Conservation (phyloP, 768 basidiomycete species). For the Tubosaeta brunneosetosa region DNA sequence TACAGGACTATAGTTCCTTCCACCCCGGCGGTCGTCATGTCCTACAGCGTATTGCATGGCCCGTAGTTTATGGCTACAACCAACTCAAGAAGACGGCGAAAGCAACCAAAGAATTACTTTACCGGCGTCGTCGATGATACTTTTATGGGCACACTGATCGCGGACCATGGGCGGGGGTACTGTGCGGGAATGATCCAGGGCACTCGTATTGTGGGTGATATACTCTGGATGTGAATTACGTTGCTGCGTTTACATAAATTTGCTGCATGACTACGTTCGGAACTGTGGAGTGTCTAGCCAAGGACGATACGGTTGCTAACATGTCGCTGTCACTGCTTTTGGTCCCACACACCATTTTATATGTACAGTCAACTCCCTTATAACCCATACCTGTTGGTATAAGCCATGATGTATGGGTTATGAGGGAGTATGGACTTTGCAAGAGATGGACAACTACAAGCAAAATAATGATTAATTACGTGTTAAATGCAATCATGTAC, state of each 20-base stretch:
- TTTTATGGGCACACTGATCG: neutral
- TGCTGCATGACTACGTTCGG: neutral
- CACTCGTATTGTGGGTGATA: neutral
- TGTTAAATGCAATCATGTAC: too few relatives aligned
- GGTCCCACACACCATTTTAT: too few relatives aligned
- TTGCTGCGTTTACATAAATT: too few relatives aligned
- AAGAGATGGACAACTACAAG: too few relatives aligned
- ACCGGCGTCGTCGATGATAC: neutral
- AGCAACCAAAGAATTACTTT: neutral
- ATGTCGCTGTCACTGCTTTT: too few relatives aligned
- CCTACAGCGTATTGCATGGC: constrained; percentile 19
- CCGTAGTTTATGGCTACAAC: constrained; percentile 1
- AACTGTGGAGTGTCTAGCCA: neutral
- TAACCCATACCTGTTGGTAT: too few relatives aligned
- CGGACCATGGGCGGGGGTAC: neutral
- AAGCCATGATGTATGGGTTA: too few relatives aligned
- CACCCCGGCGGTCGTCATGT: constrained; percentile 7
- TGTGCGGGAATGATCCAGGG: neutral
- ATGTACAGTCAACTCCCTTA: too few relatives aligned
- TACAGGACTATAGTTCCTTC: constrained; percentile 34
- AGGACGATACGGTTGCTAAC: too few relatives aligned
- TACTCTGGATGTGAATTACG: neutral
- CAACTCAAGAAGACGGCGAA: neutral
- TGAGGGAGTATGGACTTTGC: too few relatives aligned
- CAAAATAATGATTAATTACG: too few relatives aligned